Evolutionary conservation across 1,284 basidiomycete genomes (phyloP).

Genomic region (Sporisorium exsertum): DNA sequence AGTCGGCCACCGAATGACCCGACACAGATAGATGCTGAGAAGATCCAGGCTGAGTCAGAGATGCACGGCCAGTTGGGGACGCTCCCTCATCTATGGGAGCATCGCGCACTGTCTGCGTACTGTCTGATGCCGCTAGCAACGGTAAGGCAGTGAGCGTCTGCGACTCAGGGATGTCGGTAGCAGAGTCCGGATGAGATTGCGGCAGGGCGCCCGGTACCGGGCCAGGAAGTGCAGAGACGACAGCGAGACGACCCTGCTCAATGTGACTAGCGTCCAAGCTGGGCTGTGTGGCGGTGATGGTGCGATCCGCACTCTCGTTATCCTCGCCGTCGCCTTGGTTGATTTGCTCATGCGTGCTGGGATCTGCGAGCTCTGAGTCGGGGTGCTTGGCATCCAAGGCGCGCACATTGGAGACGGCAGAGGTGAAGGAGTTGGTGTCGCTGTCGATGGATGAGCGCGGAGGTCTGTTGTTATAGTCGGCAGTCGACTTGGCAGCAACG

Average conservation of each 20-base stretch:
- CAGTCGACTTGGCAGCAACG: neutral
- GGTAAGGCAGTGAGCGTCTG: neutral
- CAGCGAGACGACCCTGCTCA: conserved; percentile 15
- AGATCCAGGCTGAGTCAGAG: neutral
- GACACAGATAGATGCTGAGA: conserved; percentile 29
- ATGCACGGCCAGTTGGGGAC: neutral
- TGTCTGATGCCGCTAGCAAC: conserved; percentile 17
- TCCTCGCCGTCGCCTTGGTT: conserved; percentile 8
- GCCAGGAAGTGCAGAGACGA: conserved; percentile 10
- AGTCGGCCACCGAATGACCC: conserved; percentile 6
- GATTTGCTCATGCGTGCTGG: neutral
- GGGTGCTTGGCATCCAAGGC: neutral
- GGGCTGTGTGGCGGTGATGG: conserved; percentile 12
- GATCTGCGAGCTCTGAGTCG: neutral
- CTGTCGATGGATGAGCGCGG: conserved; percentile 46
- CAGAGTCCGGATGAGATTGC: neutral
- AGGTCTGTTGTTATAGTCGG: conserved; percentile 1
- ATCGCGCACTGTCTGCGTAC: conserved; percentile 18
- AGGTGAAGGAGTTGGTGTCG: conserved; percentile 52
- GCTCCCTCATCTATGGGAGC: neutral
- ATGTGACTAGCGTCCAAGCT: conserved; percentile 17
- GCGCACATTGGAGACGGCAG: conserved; percentile 41
- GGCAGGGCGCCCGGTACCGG: conserved; percentile 15
- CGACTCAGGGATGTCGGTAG: neutral
- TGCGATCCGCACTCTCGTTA: conserved; percentile 16